Evolutionary conservation across 768 basidiomycete species (phyloP), one percentile per base, ranked within the genome.

Genomic region (Daedalea quercina): DNA sequence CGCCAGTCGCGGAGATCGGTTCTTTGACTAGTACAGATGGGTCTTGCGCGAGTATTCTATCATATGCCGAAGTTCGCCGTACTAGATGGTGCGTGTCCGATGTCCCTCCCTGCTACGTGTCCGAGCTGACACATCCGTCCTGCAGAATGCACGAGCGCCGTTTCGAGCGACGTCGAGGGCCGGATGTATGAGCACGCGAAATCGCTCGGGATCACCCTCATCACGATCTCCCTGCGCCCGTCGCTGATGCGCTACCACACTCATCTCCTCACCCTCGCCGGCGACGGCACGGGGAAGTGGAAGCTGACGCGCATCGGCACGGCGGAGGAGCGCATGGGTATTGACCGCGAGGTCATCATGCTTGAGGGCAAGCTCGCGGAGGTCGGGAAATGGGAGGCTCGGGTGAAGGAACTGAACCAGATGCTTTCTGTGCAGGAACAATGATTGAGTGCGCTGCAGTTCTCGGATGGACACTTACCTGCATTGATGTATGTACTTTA

Each of bases 141-240:
- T 13, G 4, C 63, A 88, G 94, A 98, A 64, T 96, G 93, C 67
- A 97, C 94, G 6, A 91, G 88, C 51, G 95, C 94, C 0, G 92
- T 98, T 9, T 94, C 92, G 12, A 90, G 89, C 56, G 95, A 98
- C 64, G 94, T 97, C 20, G 94, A 98, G 66, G 94, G 94, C 0
- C 75, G 82, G 57, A 94, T 98, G 90, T 98, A 97, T 71, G 89
- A 94, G 65, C 84, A 90, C 57, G 86, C 89, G 25, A 96, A 96
- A 68, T 77, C 82, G 28, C 73, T 90, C 12, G 92, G 87, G 1
- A 93, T 96, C 63, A 94, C 94, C 0, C 77, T 98, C 44, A 87
- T 98, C 53, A 97, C 94, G 3, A 91, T 97, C 47, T 94, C 94
- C 15, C 73, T 92, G 49, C 84, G 87, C 12, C 94, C 93, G 0